Evolutionary conservation across 139 green algal genomes (phyloP).

Genomic region (Tetradesmus lagerheimii): DNA sequence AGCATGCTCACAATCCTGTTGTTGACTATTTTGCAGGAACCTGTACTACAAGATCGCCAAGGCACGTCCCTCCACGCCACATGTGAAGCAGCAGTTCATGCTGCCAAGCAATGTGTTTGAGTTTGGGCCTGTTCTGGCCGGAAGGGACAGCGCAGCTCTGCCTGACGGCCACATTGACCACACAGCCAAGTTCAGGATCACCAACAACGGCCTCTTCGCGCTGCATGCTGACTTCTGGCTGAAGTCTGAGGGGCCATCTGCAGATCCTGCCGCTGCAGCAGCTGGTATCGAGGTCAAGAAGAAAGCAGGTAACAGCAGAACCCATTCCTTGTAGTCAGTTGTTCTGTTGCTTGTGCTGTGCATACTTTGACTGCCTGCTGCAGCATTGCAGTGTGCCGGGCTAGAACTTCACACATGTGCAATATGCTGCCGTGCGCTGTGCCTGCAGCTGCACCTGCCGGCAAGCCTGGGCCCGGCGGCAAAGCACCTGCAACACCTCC

Average conservation of each 20-base stretch:
- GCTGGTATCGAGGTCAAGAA: conserved; percentile 24
- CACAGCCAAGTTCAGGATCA: conserved; percentile 77
- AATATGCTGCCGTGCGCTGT: background rate
- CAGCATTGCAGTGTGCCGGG: background rate
- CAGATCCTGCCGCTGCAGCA: conserved; percentile 38
- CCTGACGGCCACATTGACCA: conserved; percentile 71
- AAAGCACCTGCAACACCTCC: background rate
- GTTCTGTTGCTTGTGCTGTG: background rate
- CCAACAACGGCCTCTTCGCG: conserved; percentile 84
- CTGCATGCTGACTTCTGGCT: conserved; percentile 71
- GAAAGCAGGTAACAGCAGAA: conserved; percentile 14
- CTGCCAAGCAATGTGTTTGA: conserved; percentile 70
- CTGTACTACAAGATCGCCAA: conserved; percentile 77
- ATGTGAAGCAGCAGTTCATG: conserved; percentile 78
- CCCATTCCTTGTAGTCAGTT: no score
- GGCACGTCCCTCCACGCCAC: conserved; percentile 57
- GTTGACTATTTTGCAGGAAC: conserved; percentile 52
- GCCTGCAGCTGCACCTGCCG: background rate
- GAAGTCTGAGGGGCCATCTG: conserved; percentile 52
- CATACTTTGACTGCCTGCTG: no score
- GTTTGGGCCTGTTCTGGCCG: conserved; percentile 81
- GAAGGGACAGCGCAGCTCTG: conserved; percentile 49
- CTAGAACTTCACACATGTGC: background rate
- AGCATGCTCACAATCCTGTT: background rate
- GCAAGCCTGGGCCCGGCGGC: conserved; percentile 40